A percentile compares a stretch with the other conserved stretches of the same genome.
phyloP scores from a whole-genome alignment of 2,329 filamentous ascomycete genomes.

The Fusarium piperis region DNA sequence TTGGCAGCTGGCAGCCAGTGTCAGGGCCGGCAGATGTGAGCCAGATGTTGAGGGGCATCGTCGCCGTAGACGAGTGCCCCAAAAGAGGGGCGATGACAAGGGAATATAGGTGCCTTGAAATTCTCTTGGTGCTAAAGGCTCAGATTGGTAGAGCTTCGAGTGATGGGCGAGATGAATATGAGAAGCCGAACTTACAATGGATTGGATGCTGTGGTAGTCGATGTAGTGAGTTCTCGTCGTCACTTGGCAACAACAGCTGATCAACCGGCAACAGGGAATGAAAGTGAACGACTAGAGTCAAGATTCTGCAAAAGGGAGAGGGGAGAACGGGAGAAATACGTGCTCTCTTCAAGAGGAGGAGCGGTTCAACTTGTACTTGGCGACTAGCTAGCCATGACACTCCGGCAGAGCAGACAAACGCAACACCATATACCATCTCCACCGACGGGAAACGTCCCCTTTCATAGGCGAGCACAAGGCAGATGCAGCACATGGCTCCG shows the following conservation, averaged over 20 bases:
- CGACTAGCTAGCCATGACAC: constrained; percentile 16
- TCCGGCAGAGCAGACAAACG: constrained; percentile 13
- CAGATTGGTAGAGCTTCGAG: not conserved
- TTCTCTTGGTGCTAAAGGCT: not conserved
- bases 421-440: constrained; percentile 9
- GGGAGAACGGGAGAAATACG: not conserved
- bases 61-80: not conserved
- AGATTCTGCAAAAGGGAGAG: not conserved
- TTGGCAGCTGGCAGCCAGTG: constrained; percentile 21
- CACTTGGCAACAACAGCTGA: constrained; percentile 5
- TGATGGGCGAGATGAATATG: not conserved
- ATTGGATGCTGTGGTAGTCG: not conserved
- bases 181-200: constrained; percentile 10
- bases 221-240: not conserved
- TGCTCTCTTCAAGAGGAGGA: constrained; percentile 5
- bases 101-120: not conserved
- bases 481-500: constrained; percentile 10
- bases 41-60: not conserved
- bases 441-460: constrained; percentile 5
- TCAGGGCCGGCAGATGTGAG: constrained; percentile 11
- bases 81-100: not conserved
- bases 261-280: not conserved
- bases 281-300: constrained; percentile 1
- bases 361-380: constrained; percentile 30
- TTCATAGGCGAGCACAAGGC: constrained; percentile 10